Evolutionary conservation across 495 filamentous ascomycete genomes (phyloP).

Genomic region (Articulospora tetracladia): DNA sequence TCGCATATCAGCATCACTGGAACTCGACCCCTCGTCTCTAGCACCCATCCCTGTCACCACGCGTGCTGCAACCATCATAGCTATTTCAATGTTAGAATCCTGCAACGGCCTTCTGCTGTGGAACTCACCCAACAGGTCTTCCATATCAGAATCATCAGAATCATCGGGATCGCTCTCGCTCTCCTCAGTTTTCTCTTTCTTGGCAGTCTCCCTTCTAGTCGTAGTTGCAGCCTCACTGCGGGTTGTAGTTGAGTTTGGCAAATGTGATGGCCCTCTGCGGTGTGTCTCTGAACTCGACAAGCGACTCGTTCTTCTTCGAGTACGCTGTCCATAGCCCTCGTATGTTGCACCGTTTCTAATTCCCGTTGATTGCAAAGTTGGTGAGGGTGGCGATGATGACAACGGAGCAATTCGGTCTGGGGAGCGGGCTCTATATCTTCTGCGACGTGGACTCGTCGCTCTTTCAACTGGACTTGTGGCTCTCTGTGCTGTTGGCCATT

Average conservation of each 20-base stretch:
- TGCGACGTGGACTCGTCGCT: too few species aligned
- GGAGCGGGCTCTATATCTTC: too few species aligned
- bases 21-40: not conserved
- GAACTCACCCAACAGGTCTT: not conserved
- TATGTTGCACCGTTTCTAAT: not conserved
- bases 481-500: too few species aligned
- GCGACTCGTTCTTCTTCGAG: not conserved
- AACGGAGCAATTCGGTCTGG: not conserved
- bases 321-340: not conserved
- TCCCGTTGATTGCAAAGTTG: not conserved
- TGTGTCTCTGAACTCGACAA: not conserved
- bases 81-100: too few species aligned
- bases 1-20: not conserved
- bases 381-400: not conserved
- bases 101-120: too few species aligned
- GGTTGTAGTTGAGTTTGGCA: not conserved
- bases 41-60: not conserved
- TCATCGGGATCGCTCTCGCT: too few species aligned
- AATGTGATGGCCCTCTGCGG: not conserved
- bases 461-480: too few species aligned
- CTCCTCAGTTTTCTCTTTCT: not conserved
- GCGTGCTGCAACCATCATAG: too few species aligned
- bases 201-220: not conserved
- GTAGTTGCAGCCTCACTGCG: not conserved
- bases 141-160: not conserved